Conservation (phyloP, 768 basidiomycete species). For the Rhodosporidiobolus sp. region DNA sequence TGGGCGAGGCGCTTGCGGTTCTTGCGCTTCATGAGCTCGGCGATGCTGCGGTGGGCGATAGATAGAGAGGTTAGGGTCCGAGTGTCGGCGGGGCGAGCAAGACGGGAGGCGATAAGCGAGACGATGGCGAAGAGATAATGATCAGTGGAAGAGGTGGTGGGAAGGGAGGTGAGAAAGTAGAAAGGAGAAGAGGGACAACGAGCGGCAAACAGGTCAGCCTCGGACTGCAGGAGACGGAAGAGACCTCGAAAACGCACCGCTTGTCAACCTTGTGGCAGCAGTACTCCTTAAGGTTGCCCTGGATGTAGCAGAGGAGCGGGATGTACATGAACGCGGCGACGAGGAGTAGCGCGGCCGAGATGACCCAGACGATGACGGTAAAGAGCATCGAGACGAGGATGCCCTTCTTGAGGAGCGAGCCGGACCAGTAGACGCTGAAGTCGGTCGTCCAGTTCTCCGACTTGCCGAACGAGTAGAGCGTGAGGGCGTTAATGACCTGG, state of each 20-base stretch:
- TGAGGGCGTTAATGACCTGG: conserved; percentile 94
- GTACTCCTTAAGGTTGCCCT: conserved; percentile 98
- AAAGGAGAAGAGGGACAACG: too few species aligned
- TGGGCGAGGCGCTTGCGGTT: conserved; percentile 79
- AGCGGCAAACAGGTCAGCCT: too few species aligned
- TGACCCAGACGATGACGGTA: conserved; percentile 81
- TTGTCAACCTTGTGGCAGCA: conserved; percentile 99
- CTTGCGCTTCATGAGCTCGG: conserved; percentile 85
- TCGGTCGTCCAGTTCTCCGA: conserved; percentile 74
- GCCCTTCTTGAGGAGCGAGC: conserved; percentile 56
- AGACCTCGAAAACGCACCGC: conserved; percentile 52
- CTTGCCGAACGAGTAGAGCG: conserved; percentile 85
- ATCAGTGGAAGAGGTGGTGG: neutral
- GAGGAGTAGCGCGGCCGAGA: conserved; percentile 75
- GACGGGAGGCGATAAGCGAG: too few species aligned
- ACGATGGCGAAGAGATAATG: too few species aligned
- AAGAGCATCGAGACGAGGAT: conserved; percentile 85
- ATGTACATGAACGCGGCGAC: conserved; percentile 83
- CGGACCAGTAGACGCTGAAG: conserved; percentile 53
- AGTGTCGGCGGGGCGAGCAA: neutral
- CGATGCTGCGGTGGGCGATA: conserved; percentile 62
- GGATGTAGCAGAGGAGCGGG: conserved; percentile 91
- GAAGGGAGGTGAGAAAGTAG: neutral
- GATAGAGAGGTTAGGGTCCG: neutral
- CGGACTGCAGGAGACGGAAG: neutral